Evolutionary conservation across 2,329 filamentous ascomycete genomes (phyloP).

Genomic region (Ophiostoma angusticollis): DNA sequence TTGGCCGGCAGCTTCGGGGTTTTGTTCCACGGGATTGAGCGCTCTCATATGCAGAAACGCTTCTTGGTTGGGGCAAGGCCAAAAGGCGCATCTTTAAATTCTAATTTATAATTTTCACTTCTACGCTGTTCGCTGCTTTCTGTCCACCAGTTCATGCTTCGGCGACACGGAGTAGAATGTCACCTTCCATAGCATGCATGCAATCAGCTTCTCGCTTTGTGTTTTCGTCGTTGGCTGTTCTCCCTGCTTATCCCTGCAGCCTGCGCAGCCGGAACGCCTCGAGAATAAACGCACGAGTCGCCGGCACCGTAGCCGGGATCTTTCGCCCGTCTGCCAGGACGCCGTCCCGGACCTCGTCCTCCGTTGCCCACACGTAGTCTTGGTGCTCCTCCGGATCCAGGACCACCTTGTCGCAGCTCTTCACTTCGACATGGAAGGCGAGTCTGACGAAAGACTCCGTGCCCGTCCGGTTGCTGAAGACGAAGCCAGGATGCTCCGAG

Average conservation of each 20-base stretch:
- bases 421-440: conserved; percentile 18
- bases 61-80: conserved; percentile 5
- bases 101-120: conserved; percentile 6
- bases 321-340: not conserved
- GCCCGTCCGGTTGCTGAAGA: conserved; percentile 18
- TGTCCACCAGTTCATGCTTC: too few relatives aligned
- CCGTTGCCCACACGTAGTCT: conserved; percentile 21
- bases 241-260: not conserved
- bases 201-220: too few relatives aligned
- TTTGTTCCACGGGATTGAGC: conserved; percentile 5
- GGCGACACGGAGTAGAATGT: too few relatives aligned
- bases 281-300: conserved; percentile 5
- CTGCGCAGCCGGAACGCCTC: conserved; percentile 11
- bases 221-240: too few relatives aligned
- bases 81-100: conserved; percentile 1
- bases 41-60: too few relatives aligned
- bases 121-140: not conserved
- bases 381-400: conserved; percentile 24
- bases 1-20: conserved; percentile 10
- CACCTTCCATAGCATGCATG: too few relatives aligned
- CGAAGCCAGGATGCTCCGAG: conserved; percentile 7
- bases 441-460: conserved; percentile 15
- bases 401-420: conserved; percentile 4
- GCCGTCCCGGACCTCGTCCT: conserved; percentile 20
- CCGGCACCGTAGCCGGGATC: conserved; percentile 6